Evolutionary conservation across 257 asterid genomes (phyloP).

Genomic region (Gentiana straminea): DNA sequence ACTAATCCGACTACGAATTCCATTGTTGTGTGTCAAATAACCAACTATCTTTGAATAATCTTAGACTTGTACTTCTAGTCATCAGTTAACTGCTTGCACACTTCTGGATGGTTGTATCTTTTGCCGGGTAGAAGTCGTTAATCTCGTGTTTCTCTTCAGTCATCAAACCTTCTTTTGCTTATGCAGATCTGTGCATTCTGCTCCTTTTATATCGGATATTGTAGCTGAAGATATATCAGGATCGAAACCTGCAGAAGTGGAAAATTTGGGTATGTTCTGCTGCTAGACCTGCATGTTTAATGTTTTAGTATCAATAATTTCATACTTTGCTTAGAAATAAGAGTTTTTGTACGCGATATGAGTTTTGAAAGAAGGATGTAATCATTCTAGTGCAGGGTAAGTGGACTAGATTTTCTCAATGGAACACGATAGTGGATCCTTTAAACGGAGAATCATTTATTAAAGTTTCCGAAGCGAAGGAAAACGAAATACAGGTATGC

Average conservation of each 20-base stretch:
- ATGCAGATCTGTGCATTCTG: slow-evolving; percentile 50
- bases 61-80: too few species aligned
- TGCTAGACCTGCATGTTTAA: neutral
- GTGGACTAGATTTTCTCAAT: slow-evolving; percentile 52
- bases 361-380: slow-evolving; percentile 6
- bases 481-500: slow-evolving; percentile 53
- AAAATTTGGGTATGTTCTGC: slow-evolving; percentile 53
- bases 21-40: too few species aligned
- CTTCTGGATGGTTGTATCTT: too few species aligned
- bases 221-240: slow-evolving; percentile 71
- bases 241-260: slow-evolving; percentile 84
- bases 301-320: neutral
- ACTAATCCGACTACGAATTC: too few species aligned
- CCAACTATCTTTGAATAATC: too few species aligned
- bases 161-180: neutral
- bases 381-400: slow-evolving; percentile 67
- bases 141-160: too few species aligned
- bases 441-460: slow-evolving; percentile 88
- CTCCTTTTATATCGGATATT: slow-evolving; percentile 57
- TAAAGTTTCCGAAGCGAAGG: slow-evolving; percentile 76
- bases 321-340: neutral
- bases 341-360: neutral
- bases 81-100: too few species aligned
- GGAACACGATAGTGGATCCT: slow-evolving; percentile 74
- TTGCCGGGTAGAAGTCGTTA: too few species aligned